These are phyloP conservation scores for Cladosporium sp. DNA, from an alignment of 2,329 filamentous ascomycete genomes.

Conservation along the genomic window DNA sequence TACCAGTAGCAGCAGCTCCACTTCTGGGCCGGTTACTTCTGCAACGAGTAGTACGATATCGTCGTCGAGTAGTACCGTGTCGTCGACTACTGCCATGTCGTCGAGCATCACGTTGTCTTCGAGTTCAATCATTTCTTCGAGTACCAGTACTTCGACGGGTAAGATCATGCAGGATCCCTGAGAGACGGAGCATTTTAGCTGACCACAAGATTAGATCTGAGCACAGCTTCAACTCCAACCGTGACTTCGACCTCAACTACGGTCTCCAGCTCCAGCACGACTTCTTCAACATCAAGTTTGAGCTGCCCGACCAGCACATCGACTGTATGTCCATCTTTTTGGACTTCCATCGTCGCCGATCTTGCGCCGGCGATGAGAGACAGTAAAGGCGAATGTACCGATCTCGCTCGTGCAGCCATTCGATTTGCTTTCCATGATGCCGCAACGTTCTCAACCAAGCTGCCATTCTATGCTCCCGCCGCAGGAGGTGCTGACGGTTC, in stretches of 20 bases:
- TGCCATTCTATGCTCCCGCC: slow-evolving; percentile 31
- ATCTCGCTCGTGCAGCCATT: slow-evolving; percentile 38
- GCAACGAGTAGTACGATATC: slow-evolving; percentile 25
- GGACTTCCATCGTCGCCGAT: slow-evolving; percentile 35
- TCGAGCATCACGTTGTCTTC: not conserved
- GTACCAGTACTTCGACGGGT: not conserved
- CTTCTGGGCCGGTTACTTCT: not conserved
- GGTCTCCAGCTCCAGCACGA: not conserved
- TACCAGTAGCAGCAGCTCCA: not conserved
- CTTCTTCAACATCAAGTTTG: slow-evolving; percentile 9
- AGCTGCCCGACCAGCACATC: slow-evolving; percentile 20
- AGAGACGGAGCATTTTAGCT: not conserved
- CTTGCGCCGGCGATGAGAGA: slow-evolving; percentile 32
- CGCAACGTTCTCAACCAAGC: slow-evolving; percentile 28
- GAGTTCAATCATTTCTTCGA: not conserved
- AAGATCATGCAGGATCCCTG: not conserved
- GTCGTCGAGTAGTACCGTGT: not conserved
- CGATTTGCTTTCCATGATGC: slow-evolving; percentile 41
- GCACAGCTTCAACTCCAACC: not conserved
- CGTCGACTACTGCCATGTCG: not conserved
- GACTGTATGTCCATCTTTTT: slow-evolving; percentile 34
- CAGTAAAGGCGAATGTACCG: slow-evolving; percentile 36
- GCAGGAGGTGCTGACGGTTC: slow-evolving; percentile 46
- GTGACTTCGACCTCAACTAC: not conserved
- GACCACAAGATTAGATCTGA: not conserved